Evolutionary conservation across 805 yeast genomes (phyloP), one percentile per base, ranked within the genome.

Genomic region (Monosporozyma siamensis): DNA sequence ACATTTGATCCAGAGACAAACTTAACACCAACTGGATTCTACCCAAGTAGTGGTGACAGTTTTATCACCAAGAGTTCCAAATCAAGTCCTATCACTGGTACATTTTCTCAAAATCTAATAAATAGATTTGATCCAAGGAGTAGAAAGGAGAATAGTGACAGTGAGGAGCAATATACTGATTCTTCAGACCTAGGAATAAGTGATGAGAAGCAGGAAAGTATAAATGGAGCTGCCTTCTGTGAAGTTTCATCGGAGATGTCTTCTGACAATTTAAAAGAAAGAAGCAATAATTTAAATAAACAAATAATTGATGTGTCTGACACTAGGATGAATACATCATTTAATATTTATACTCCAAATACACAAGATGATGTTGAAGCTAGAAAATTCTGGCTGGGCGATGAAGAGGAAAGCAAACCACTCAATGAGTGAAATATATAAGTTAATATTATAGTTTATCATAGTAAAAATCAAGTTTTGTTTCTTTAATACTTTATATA

Each of bases 361-460:
- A 58, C 68, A 0, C 56, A 55, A 3, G 63, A 59, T 15, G 70
- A 63, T 22, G 63, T 59, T 24, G 65, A 63, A 14, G 65, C 65
- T 1, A 59, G 58, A 41, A 54, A 50, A 34, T 62, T 59, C 39
- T 65, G 69, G 69, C 34, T 57, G 18, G 55, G 48, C 15, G 14
- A 29, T 34, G 17, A 12, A 8, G 43, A 30, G 5, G 10, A 21
- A 21, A 22, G 24, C 12, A n/a, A 30, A 34, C 24, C 29, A 7
- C 11, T 22, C 4, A 20, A 35, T 4, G 14, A 23, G 12, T 34
- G 11, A 21, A 6, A 34, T 22, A 6, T 4, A 34, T 34, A 6
- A n/a, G 10, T 15, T n/a, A n/a, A 22, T 24, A 18, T 34, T 12
- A 34, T 21, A 15, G 22, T 35, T 17, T 23, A 21, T 35, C 22